These are phyloP conservation scores for Clarireedia hainanense DNA, from an alignment of 2,329 filamentous ascomycete genomes.

Conservation along the genomic window DNA sequence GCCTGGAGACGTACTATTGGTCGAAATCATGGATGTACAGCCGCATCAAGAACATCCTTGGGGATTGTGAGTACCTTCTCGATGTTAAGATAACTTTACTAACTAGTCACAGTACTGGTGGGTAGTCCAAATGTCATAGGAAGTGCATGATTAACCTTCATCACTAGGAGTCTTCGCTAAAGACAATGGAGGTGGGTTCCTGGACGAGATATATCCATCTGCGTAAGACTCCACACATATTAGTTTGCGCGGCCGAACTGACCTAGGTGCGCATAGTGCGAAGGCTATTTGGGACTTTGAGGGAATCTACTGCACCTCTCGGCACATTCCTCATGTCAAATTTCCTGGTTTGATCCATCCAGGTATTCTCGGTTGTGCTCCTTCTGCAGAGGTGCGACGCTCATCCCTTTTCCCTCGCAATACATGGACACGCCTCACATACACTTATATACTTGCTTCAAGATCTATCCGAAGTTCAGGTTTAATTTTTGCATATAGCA, in stretches of 20 bases:
- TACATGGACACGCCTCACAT: too few species aligned
- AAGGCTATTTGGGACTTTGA: conserved; percentile 75
- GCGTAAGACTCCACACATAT: conserved; percentile 44
- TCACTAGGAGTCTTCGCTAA: conserved; percentile 51
- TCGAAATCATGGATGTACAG: conserved; percentile 91
- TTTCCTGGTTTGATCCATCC: conserved; percentile 83
- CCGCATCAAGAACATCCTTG: conserved; percentile 78
- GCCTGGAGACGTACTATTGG: conserved; percentile 69
- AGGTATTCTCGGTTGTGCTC: conserved; percentile 83
- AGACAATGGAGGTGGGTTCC: conserved; percentile 78
- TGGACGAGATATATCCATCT: conserved; percentile 80
- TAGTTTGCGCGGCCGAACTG: neutral
- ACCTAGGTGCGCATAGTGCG: conserved; percentile 35
- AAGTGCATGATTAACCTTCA: neutral
- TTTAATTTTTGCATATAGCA: neutral
- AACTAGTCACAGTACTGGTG: neutral
- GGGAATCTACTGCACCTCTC: conserved; percentile 72
- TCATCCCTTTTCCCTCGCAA: too few species aligned
- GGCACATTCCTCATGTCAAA: conserved; percentile 79
- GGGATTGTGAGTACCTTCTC: conserved; percentile 71
- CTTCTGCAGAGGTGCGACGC: conserved; percentile 44
- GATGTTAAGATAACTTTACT: neutral
- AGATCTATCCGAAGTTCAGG: too few species aligned
- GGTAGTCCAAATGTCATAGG: neutral
- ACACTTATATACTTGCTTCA: too few species aligned